A percentile compares a stretch with the other conserved stretches of the same genome.
These are phyloP conservation scores for Vanderwaltozyma polyspora DNA, from an alignment of 805 yeast genomes.

Conservation along the genomic window DNA sequence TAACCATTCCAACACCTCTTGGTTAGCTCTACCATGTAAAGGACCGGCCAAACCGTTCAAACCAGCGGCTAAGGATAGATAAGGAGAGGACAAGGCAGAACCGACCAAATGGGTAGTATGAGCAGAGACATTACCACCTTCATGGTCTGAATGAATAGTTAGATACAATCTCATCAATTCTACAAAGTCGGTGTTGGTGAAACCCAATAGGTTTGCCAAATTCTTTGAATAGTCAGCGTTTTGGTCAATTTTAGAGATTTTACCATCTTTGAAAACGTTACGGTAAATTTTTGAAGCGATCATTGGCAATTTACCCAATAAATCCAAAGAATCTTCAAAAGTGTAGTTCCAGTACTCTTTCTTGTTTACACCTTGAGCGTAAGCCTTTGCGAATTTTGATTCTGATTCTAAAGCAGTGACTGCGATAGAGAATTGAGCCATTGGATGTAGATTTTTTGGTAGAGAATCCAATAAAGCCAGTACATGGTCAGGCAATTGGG, in stretches of 20 bases:
- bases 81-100: constrained; percentile 71
- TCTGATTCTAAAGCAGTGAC: constrained; percentile 72
- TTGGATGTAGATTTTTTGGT: constrained; percentile 72
- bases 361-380: constrained; percentile 73
- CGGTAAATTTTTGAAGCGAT: constrained; percentile 79
- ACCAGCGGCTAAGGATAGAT: constrained; percentile 70
- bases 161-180: constrained; percentile 74
- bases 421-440: constrained; percentile 84
- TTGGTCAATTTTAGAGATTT: constrained; percentile 40
- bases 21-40: constrained; percentile 79
- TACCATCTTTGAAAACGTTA: constrained; percentile 76
- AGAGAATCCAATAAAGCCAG: constrained; percentile 58
- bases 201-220: constrained; percentile 47
- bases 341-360: constrained; percentile 77
- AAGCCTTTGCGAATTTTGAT: constrained; percentile 76
- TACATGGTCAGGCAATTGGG: constrained; percentile 70
- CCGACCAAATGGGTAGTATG: constrained; percentile 82
- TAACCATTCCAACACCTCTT: constrained; percentile 77
- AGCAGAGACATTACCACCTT: constrained; percentile 84
- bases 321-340: constrained; percentile 68
- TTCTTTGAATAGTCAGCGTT: constrained; percentile 56
- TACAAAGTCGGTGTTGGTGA: constrained; percentile 55
- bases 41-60: constrained; percentile 82
- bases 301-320: constrained; percentile 70
- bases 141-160: constrained; percentile 79